Evolutionary conservation across 345 rosid species (phyloP), one percentile per base, ranked within the genome.

Genomic region (Syzygium aqueum): DNA sequence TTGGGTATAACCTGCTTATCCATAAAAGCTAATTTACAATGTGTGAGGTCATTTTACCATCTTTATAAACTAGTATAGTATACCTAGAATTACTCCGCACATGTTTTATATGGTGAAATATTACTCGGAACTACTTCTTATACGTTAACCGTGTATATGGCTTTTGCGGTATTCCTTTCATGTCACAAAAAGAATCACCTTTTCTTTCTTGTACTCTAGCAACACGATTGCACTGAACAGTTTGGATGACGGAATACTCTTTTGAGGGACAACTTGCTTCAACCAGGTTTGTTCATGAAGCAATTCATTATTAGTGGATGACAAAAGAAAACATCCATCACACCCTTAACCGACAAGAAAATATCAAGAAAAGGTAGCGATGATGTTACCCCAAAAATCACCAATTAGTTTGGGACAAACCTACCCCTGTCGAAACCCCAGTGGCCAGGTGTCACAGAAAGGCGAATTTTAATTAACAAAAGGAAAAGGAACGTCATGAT

Each of bases 371-470:
- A 73, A 19, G 22, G 49, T 37, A 6, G 49, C 27, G 82, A 33
- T 37, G 49, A 33, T 37, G 82, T 73, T 33, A 10, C 49, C 82
- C 27, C 82, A 73, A 73, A 40, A 33, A 37, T 37, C 82, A 37
- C 82, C 49, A 37, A 37, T 73, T 73, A 73, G 49, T 19, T 73
- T 37, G 82, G 82, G 82, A 73, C 82, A 73, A 73, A 19, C 49
- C 49, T 25, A 37, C 89, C 67, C 61, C 40, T 84, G 16, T 86
- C 46, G 27, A 50, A 83, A 77, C 16, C 87, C 87, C 87, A 90
- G 88, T 88, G 94, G 95, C 90, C 27, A 43, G 37, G 3, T 85
- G 46, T 85, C 85, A 46, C 88, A 50, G 77, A 90, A 85, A 85
- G 49, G 53, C 65, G 28, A 13, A 86, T n/a, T 57, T 37, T 73